phyloP scores from a whole-genome alignment of 148 eudicot species.

The Amaranthus palmeri region DNA sequence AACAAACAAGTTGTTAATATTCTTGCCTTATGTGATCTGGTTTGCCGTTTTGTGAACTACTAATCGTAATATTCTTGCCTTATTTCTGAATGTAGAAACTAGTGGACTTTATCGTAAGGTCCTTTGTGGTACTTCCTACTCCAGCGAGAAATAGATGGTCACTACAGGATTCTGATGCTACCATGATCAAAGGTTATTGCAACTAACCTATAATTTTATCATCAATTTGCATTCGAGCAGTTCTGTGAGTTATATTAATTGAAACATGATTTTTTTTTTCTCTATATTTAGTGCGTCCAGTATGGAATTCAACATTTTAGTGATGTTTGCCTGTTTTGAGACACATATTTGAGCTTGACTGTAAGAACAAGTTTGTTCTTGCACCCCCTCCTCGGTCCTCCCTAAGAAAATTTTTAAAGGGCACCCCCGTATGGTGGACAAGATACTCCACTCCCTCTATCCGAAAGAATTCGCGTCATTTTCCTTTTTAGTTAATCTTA shows the following conservation, averaged over 20 bases:
- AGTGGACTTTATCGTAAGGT: conserved; percentile 47
- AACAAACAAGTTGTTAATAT: neutral
- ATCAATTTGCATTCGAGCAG: neutral
- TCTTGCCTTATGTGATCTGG: neutral
- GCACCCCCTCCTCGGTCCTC: too few species aligned
- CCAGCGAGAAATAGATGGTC: conserved; percentile 19
- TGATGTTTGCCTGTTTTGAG: neutral
- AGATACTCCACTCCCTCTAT: too few species aligned
- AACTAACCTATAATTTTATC: neutral
- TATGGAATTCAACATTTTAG: neutral
- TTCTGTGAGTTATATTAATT: too few species aligned
- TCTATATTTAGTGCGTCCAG: neutral
- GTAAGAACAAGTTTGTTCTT: too few species aligned
- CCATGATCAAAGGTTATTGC: conserved; percentile 41
- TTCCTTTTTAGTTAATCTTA: too few species aligned
- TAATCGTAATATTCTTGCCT: conserved; percentile 11
- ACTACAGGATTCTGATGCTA: conserved; percentile 21
- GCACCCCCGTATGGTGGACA: too few species aligned
- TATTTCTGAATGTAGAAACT: conserved; percentile 50
- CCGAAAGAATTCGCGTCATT: too few species aligned
- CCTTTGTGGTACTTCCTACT: conserved; percentile 49
- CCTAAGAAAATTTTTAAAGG: too few species aligned
- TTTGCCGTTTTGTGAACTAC: neutral
- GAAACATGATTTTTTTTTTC: neutral
- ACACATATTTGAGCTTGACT: neutral